These are phyloP conservation scores for Blepharisma stoltei DNA, from an alignment of 73 alveolate genomes.

Conservation along the genomic window DNA sequence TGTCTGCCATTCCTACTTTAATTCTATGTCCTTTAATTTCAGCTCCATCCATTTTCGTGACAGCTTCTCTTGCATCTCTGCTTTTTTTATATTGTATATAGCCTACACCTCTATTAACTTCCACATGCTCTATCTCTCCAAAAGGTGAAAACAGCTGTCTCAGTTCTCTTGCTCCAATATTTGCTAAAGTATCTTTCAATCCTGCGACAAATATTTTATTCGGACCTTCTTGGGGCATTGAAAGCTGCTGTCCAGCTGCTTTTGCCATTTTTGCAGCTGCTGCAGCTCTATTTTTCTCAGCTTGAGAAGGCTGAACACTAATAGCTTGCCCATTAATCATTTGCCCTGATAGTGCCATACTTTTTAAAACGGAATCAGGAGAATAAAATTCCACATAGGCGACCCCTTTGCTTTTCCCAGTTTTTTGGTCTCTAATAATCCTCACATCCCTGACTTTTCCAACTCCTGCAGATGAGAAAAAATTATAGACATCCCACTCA, in stretches of 20 bases:
- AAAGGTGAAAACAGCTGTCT: conserved; percentile 78
- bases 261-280: conserved; percentile 80
- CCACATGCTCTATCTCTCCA: conserved; percentile 92
- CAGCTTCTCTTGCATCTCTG: conserved; percentile 75
- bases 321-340: conserved; percentile 81
- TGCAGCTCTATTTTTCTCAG: conserved; percentile 96
- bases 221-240: conserved; percentile 66
- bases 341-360: conserved; percentile 80
- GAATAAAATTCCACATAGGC: conserved; percentile 94
- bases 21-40: conserved; percentile 62
- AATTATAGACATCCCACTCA: conserved; percentile 86
- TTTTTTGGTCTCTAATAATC: conserved; percentile 84
- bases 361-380: conserved; percentile 87
- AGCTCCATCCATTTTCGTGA: conserved; percentile 77
- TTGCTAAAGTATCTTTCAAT: conserved; percentile 64
- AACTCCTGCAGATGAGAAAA: conserved; percentile 79
- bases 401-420: conserved; percentile 92
- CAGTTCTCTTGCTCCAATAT: conserved; percentile 72
- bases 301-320: conserved; percentile 88
- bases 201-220: conserved; percentile 81
- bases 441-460: conserved; percentile 93
- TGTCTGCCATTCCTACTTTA: conserved; percentile 69
- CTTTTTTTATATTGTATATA: conserved; percentile 62
- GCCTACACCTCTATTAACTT: conserved; percentile 82
- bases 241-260: conserved; percentile 49